A percentile compares a stretch with the other conserved stretches of the same genome.
phyloP scores from a whole-genome alignment of 2,329 filamentous ascomycete genomes.

The Trematosphaeria pertusa region DNA sequence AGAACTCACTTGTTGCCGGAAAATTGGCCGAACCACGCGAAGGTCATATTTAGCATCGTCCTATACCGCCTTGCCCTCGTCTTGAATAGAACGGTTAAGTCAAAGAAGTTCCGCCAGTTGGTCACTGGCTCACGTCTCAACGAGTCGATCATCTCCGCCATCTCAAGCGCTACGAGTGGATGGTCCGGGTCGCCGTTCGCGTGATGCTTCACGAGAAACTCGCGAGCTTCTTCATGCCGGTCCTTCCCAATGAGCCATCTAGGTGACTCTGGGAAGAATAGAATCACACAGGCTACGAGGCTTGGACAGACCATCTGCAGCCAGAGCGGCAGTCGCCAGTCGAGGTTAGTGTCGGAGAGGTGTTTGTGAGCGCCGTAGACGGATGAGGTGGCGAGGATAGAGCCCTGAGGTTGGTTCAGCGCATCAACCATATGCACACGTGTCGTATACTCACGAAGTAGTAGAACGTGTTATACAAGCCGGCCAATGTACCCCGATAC shows the following conservation, averaged over 20 bases:
- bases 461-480: slow-evolving; percentile 41
- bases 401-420: slow-evolving; percentile 23
- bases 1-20: slow-evolving; percentile 40
- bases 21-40: slow-evolving; percentile 49
- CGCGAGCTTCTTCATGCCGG: slow-evolving; percentile 29
- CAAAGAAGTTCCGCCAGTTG: slow-evolving; percentile 30
- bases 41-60: slow-evolving; percentile 35
- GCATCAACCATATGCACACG: too few relatives aligned
- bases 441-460: slow-evolving; percentile 27
- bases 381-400: slow-evolving; percentile 29
- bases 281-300: slow-evolving; percentile 23
- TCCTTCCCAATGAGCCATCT: slow-evolving; percentile 32
- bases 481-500: slow-evolving; percentile 36
- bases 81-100: slow-evolving; percentile 24
- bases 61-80: slow-evolving; percentile 28
- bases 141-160: slow-evolving; percentile 40
- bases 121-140: slow-evolving; percentile 24
- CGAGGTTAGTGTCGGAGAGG: slow-evolving; percentile 22
- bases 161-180: slow-evolving; percentile 35
- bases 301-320: slow-evolving; percentile 30
- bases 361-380: slow-evolving; percentile 32
- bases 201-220: slow-evolving; percentile 60
- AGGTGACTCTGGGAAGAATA: slow-evolving; percentile 30
- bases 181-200: slow-evolving; percentile 51
- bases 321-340: slow-evolving; percentile 32